A percentile compares a stretch with the other conserved stretches of the same genome.
Conservation (phyloP, 176 grass and related monocot genomes). For the Zea mays region Zm-B73-REFERENCE-NAM-5.0 NC_050098.1:229294001-229294500, state of each 20-base stretch:
- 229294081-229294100: constrained; percentile 4
- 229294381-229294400: neutral
- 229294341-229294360: neutral
- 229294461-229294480: neutral
- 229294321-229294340: constrained; percentile 3
- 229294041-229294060: neutral
- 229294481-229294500: constrained; percentile 23
- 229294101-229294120: neutral
- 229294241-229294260: constrained; percentile 27
- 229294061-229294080: neutral
- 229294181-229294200: constrained; percentile 20
- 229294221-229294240: constrained; percentile 24
- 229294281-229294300: constrained; percentile 29
- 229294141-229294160: neutral
- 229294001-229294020: no score
- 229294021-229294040: neutral
- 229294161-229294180: neutral
- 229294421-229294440: constrained; percentile 16
- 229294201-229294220: constrained; percentile 17
- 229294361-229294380: constrained; percentile 4
- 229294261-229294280: constrained; percentile 2
- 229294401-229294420: neutral
- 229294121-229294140: neutral
- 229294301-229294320: constrained; percentile 28
- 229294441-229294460: neutral